Evolutionary conservation across 768 basidiomycete species (phyloP), one percentile per base, ranked within the genome.

Genomic region (Amylocystis lapponica): DNA sequence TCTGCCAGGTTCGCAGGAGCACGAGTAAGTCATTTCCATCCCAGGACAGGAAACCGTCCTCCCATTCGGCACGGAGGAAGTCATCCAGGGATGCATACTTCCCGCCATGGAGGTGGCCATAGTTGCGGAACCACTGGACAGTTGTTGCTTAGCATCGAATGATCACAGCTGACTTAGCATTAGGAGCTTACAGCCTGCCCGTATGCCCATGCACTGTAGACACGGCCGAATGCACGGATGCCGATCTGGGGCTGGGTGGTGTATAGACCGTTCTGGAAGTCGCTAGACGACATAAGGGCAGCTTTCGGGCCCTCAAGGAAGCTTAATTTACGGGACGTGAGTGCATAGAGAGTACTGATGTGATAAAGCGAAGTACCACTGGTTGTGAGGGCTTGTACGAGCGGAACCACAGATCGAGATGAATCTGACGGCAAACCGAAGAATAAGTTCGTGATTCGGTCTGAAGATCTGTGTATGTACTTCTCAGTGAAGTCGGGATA

Each of bases 261-360:
- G 53, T 79, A 81, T 50, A 77, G 75, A 0, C 77, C 77, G 32
- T 66, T 52, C 1, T 75, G 60, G 53, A 76, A 81, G 49, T 79
- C 77, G 51, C 70, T 71, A 14, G 79, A 78, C 21, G 71, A 69
- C 0, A 67, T 42, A 35, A 81, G 60, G 3, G 79, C 75, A 12
- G 75, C 66, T 53, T 75, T 79, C 5, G 75, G 74, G 0, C 78
- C 77, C 60, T 81, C 79, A 17, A 80, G 55, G 60, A 79, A 78
- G 54, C 78, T 79, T 16, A n/a, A 17, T 20, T 12, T n/a, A 17
- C 20, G 16, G 19, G 36, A 20, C 11, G 3, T 22, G 13, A 9
- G 27, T n/a, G n/a, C n/a, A n/a, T n/a, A n/a, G n/a, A n/a, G 20
- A 41, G 10, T 5, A 6, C 23, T 17, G 7, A 36, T 8, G 22